These are phyloP conservation scores for Sporothrix brasiliensis DNA, from an alignment of 2,329 filamentous ascomycete genomes.

Conservation along the genomic window DNA sequence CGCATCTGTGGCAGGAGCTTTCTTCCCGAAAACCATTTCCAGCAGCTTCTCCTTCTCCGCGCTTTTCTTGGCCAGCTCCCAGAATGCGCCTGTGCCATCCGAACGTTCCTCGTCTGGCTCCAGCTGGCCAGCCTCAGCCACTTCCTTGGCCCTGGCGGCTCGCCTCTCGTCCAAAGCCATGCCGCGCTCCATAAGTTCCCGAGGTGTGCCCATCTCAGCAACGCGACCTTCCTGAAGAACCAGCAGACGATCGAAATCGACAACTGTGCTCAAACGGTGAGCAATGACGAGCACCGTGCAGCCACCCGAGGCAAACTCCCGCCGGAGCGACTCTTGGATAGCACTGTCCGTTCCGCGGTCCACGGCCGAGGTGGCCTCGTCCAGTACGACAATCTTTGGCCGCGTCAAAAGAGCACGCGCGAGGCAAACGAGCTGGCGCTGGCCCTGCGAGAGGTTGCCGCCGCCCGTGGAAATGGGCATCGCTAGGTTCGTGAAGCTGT, in stretches of 20 bases:
- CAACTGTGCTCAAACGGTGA: conserved; percentile 50
- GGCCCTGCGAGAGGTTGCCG: conserved; percentile 50
- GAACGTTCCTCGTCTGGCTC: conserved; percentile 39
- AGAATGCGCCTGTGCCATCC: conserved; percentile 36
- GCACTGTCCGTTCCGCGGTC: conserved; percentile 60
- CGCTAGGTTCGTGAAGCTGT: conserved; percentile 43
- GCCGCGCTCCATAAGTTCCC: conserved; percentile 47
- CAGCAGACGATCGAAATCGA: conserved; percentile 55
- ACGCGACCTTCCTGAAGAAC: conserved; percentile 54
- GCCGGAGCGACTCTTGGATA: conserved; percentile 60
- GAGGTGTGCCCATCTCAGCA: conserved; percentile 48
- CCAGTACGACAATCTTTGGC: conserved; percentile 49
- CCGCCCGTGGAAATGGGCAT: conserved; percentile 43
- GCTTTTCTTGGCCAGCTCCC: conserved; percentile 36
- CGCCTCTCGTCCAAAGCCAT: conserved; percentile 39
- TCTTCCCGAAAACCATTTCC: conserved; percentile 33
- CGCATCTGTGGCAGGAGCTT: not conserved
- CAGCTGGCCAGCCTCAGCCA: not conserved
- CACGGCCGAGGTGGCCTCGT: conserved; percentile 53
- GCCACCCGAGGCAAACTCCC: conserved; percentile 50
- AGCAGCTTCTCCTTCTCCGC: conserved; percentile 37
- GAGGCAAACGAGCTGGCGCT: conserved; percentile 54
- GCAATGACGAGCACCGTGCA: conserved; percentile 57
- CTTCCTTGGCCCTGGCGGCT: conserved; percentile 13
- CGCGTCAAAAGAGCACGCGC: conserved; percentile 50